phyloP scores from a whole-genome alignment of 1,284 basidiomycete genomes.

The Sphagnurus paluster region DNA sequence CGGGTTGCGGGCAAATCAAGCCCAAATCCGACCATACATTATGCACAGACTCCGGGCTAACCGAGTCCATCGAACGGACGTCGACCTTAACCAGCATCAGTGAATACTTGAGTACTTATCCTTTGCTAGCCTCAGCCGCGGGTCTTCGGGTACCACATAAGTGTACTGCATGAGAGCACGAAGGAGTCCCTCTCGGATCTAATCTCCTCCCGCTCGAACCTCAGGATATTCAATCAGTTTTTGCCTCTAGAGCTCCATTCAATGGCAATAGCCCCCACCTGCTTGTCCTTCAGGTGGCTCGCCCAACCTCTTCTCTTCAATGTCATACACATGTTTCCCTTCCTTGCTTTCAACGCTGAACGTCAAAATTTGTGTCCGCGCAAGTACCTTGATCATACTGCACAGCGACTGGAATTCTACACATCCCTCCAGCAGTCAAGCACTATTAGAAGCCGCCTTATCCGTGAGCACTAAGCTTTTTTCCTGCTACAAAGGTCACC shows the following conservation, averaged over 20 bases:
- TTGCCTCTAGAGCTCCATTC: slow-evolving; percentile 25
- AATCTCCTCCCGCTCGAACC: slow-evolving; percentile 28
- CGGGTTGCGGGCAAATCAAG: too few species aligned
- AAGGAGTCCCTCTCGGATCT: background rate
- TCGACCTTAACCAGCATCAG: too few species aligned
- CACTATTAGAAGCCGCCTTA: slow-evolving; percentile 37
- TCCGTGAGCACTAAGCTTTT: slow-evolving; percentile 27
- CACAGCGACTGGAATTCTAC: slow-evolving; percentile 32
- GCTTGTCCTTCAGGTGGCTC: slow-evolving; percentile 29
- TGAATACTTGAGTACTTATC: too few species aligned
- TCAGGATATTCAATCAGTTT: slow-evolving; percentile 31
- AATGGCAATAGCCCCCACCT: slow-evolving; percentile 29
- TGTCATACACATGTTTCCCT: slow-evolving; percentile 32
- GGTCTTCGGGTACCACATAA: too few species aligned
- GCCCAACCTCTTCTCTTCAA: slow-evolving; percentile 36
- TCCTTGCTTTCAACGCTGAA: slow-evolving; percentile 28
- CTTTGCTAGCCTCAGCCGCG: too few species aligned
- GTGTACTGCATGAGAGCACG: too few species aligned
- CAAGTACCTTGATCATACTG: slow-evolving; percentile 28
- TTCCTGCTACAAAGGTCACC: slow-evolving; percentile 29
- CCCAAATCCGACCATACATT: too few species aligned
- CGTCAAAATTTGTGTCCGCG: slow-evolving; percentile 28
- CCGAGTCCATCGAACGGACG: too few species aligned
- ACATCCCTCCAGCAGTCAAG: slow-evolving; percentile 33
- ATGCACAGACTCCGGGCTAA: too few species aligned